A percentile compares a stretch with the other conserved stretches of the same genome.
phyloP scores from a whole-genome alignment of 768 basidiomycete species.

The Xerocomellus intermedius region DNA sequence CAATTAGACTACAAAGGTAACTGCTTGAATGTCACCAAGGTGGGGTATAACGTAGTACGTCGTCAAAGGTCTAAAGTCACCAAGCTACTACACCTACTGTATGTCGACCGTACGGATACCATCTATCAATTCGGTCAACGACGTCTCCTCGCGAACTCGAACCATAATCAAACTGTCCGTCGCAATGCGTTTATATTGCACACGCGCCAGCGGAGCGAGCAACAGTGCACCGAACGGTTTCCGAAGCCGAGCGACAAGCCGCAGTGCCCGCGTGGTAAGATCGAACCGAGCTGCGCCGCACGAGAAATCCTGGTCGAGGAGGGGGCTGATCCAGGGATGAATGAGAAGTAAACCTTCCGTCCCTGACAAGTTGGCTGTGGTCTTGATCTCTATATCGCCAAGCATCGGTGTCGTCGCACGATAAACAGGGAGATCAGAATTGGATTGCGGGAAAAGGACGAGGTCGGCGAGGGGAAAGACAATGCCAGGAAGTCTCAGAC shows the following conservation, averaged over 20 bases:
- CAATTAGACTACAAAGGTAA: too few species aligned
- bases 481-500: too few species aligned
- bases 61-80: too few species aligned
- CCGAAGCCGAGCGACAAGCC: neutral
- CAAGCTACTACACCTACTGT: too few species aligned
- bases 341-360: neutral
- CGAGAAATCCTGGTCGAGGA: slow-evolving; percentile 1
- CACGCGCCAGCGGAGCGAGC: neutral
- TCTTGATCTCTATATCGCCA: neutral
- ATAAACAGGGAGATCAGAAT: neutral
- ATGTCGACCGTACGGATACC: neutral
- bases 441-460: too few species aligned
- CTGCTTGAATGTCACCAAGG: too few species aligned
- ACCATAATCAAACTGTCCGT: neutral
- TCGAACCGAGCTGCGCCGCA: neutral
- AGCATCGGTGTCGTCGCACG: neutral
- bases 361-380: neutral
- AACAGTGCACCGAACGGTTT: slow-evolving; percentile 6
- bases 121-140: neutral
- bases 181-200: neutral
- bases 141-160: neutral
- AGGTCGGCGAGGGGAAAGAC: too few species aligned
- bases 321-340: slow-evolving; percentile 2
- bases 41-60: too few species aligned
- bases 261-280: neutral